Conservation (phyloP, 106 monocot genomes). For the Allium cepa region DNA sequence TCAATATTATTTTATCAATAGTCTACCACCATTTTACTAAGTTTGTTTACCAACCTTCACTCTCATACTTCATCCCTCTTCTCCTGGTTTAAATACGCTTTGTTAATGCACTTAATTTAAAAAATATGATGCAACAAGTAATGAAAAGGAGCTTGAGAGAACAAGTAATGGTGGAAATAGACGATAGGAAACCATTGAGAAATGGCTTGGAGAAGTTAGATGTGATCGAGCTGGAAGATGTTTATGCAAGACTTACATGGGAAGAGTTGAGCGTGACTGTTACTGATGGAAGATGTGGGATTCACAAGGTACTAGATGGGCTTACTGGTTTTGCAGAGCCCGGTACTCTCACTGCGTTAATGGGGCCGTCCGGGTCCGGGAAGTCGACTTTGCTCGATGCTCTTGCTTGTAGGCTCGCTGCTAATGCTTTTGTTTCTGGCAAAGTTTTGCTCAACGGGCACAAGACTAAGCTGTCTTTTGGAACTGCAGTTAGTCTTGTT, state of each 20-base stretch:
- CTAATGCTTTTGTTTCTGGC: constrained; percentile 65
- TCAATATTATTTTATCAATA: too few species aligned
- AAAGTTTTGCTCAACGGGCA: constrained; percentile 52
- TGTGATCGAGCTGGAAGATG: constrained; percentile 37
- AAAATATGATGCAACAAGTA: neutral
- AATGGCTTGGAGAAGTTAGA: constrained; percentile 28
- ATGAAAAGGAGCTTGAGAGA: neutral
- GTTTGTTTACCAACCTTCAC: constrained; percentile 11
- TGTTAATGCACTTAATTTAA: neutral
- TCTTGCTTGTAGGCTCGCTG: constrained; percentile 45
- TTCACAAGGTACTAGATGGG: constrained; percentile 41
- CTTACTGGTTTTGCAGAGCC: constrained; percentile 74
- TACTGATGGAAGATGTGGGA: constrained; percentile 32
- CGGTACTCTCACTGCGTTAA: constrained; percentile 51
- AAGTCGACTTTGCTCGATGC: constrained; percentile 76
- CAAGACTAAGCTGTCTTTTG: constrained; percentile 68
- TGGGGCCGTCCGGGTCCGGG: constrained; percentile 83
- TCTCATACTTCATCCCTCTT: neutral
- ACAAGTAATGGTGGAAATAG: constrained; percentile 9
- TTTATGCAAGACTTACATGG: constrained; percentile 65
- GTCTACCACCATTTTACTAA: neutral
- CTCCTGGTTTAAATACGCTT: neutral
- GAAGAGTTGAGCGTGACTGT: constrained; percentile 66
- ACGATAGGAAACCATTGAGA: constrained; percentile 1
- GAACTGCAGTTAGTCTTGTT: constrained; percentile 41